Conservation (phyloP, 1,284 basidiomycete genomes). For the Malassezia yamatoensis region DNA sequence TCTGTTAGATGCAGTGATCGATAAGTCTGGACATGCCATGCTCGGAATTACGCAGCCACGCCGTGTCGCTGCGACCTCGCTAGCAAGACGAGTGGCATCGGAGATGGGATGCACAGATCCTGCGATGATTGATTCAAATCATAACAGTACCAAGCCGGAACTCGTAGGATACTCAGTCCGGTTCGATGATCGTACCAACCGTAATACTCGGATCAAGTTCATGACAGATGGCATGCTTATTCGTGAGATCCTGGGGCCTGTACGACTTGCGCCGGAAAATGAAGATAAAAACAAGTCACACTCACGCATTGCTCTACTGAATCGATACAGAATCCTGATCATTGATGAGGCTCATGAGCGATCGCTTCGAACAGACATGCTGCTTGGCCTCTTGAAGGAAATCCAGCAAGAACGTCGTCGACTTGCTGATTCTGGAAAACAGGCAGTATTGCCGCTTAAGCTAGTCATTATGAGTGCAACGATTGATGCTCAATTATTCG, state of each 20-base stretch:
- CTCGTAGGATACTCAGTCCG: slow-evolving; percentile 88
- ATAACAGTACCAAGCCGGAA: slow-evolving; percentile 12
- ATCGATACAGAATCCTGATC: slow-evolving; percentile 75
- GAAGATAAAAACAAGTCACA: background rate
- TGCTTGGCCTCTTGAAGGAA: slow-evolving; percentile 76
- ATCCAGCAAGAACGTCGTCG: slow-evolving; percentile 47
- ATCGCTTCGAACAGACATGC: slow-evolving; percentile 81
- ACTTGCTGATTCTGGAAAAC: slow-evolving; percentile 38
- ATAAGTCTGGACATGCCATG: slow-evolving; percentile 15
- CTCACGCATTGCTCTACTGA: slow-evolving; percentile 52
- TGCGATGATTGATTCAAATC: slow-evolving; percentile 5
- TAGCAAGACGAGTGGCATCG: slow-evolving; percentile 74
- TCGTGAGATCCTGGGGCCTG: slow-evolving; percentile 69
- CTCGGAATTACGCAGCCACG: slow-evolving; percentile 69
- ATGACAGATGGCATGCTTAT: slow-evolving; percentile 94
- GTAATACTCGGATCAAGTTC: slow-evolving; percentile 73
- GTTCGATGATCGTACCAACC: slow-evolving; percentile 72
- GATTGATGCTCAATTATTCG: slow-evolving; percentile 85
- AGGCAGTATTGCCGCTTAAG: slow-evolving; percentile 56
- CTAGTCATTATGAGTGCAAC: slow-evolving; percentile 96
- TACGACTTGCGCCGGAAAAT: background rate
- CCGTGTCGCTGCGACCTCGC: slow-evolving; percentile 81
- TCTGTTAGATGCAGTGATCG: slow-evolving; percentile 60
- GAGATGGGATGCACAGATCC: slow-evolving; percentile 59
- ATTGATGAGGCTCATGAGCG: slow-evolving; percentile 97